Percentiles rank a stretch among this genome's conserved stretches.
phyloP scores from a whole-genome alignment of 73 alveolate genomes.

The Paramecium primaurelia region DNA sequence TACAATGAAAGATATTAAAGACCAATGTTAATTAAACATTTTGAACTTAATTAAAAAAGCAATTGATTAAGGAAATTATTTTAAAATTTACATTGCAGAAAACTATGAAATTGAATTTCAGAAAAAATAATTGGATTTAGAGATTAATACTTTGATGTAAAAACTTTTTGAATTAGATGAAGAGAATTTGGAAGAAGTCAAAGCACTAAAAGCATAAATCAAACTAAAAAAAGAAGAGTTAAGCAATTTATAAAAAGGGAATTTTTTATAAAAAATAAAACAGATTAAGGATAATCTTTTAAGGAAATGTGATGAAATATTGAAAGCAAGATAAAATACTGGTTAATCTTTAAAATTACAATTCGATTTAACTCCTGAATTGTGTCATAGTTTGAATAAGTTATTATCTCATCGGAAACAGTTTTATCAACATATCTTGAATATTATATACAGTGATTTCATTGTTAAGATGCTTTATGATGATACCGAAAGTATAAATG shows the following conservation, averaged over 20 bases:
- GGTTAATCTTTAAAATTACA: not conserved
- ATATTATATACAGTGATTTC: not conserved
- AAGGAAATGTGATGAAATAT: not conserved
- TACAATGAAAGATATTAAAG: not conserved
- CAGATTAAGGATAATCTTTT: not conserved
- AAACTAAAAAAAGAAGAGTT: not conserved
- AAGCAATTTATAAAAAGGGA: not conserved
- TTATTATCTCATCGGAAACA: not conserved
- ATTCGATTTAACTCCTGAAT: not conserved
- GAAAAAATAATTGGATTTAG: not conserved
- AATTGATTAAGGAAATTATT: not conserved
- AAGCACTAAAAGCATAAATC: not conserved
- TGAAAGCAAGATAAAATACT: not conserved
- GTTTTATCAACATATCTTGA: not conserved
- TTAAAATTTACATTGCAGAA: not conserved
- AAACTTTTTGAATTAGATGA: not conserved
- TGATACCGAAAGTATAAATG: not conserved
- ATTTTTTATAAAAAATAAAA: not conserved
- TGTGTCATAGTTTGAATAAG: not conserved
- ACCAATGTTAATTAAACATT: not conserved
- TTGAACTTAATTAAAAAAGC: not conserved
- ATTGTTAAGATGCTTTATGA: not conserved
- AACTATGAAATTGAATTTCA: not conserved
- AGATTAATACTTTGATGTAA: not conserved
- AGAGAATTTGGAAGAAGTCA: not conserved